Evolutionary conservation across 2,329 filamentous ascomycete species (phyloP), one percentile per base, ranked within the genome.

Genomic region (Fusarium nanum): DNA sequence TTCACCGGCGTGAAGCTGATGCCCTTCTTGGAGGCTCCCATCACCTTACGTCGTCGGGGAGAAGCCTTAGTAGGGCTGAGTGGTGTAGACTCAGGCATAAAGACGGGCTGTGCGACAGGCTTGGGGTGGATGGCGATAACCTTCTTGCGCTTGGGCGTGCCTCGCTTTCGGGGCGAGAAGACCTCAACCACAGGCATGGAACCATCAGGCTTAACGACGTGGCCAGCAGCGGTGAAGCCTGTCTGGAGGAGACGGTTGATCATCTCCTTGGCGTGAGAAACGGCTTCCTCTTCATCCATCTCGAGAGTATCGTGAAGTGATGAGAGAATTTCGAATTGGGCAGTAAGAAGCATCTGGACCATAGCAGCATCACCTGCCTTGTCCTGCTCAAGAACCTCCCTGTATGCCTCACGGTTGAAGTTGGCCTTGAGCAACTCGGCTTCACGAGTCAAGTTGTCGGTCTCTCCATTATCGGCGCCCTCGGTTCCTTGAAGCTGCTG

Each of bases 131-230:
- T 69, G 14, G 78, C 78, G 10, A 81, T 76, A 10, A 79, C 77
- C 81, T 87, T 89, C 83, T 89, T 90, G 70, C 92, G 88, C 81
- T 94, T 95, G 0, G 93, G 92, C 4, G 94, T 97, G 22, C 92
- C 92, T 40, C 87, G 83, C 73, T 90, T 91, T 12, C 85, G 87
- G 5, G 93, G 92, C 9, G 92, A 88, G 70, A 93, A 91, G 37
- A 87, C 84, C 61, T 95, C 90, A 7, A 89, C 81, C 1, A 88
- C 85, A 6, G 85, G 83, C 60, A 87, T 79, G 12, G 84, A 83
- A 27, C 93, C 93, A 74, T 98, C 95, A 3, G 95, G 94, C 78
- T 97, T 97, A 78, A 99, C 92, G 27, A 98, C 89, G 73, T 97
- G 93, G 0, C 92, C 90, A 9, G 91, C 89, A 1, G 93, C 90